Base-by-base conservation (phyloP, 2,329 filamentous ascomycete genomes). In the Calonectria pauciramosa region DNA sequence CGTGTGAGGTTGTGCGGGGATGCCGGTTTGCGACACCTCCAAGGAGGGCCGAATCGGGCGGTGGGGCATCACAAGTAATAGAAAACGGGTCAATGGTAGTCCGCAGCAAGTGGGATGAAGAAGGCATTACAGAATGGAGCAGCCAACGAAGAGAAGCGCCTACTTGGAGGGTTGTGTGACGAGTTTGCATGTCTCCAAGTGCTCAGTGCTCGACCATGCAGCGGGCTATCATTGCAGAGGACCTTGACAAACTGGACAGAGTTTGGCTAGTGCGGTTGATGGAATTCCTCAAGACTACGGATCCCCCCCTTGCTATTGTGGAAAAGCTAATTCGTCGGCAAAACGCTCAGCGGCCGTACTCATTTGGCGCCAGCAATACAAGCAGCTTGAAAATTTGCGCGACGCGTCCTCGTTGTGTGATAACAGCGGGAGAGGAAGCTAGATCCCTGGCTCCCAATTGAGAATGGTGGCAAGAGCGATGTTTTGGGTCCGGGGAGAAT, bases 401-500 rank as follows among this genome's bases (percentile, higher is more conserved):
- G 56, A 63, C 34, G 56, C 56, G 56, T 18, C 18, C 38, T 36
- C 23, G 7, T 23, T 18, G 23, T 60, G n/a, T 38, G n/a, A 38
- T 63, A 23, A 20, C 4, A 20, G 34, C 30, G 36, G 34, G n/a
- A 49, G 38, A 49, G 20, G 60, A 65, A 65, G 60, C 60, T 49
- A 18, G 38, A 49, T 65, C 60, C 60, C 26, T 65, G 41, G 26
- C 10, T 20, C 60, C 38, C 41, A 49, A 65, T 65, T 49, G 60
- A 49, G 60, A 32, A 49, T 65, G 38, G 60, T 18, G 60, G 60
- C 38, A 18, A 65, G 60, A 36, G 56, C 44, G 60, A 30, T 65
- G 60, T 65, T 54, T 60, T 41, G 28, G 52, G 38, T 56, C 34
- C 10, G 52, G 67, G 67, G 34, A 14, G 66, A 60, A 49, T 59